Evolutionary conservation across 1,284 basidiomycete genomes (phyloP), one percentile per base, ranked within the genome.

Genomic region (Leccinum huronense): DNA sequence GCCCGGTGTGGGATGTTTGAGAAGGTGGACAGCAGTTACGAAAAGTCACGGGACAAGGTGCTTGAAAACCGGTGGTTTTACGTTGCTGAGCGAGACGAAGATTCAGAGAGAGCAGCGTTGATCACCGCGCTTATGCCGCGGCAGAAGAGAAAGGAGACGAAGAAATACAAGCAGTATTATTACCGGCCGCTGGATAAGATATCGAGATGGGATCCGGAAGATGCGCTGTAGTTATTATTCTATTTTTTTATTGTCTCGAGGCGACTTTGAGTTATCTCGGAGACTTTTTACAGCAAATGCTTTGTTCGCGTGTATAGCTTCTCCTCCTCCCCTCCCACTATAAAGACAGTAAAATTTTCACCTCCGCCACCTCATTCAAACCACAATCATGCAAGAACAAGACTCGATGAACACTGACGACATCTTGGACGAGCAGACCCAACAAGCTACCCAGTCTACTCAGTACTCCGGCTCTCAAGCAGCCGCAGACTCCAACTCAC

Each of bases 141-240:
- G 16, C 87, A 81, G 63, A 91, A 91, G 76, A 77, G 90, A 63
- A 86, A 76, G 59, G 88, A 85, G 76, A 90, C 89, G 73, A 90
- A 86, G 81, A 88, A 89, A 77, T 88, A 87, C 66, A 92, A 92
- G 74, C 88, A 90, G 73, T 92, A 92, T 77, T 92, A 91, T 76
- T 92, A 86, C 79, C 81, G 81, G 48, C 90, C 90, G 13, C 71
- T 88, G 65, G 84, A 76, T 36, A 88, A 85, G 75, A 83, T 86
- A n/a, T 81, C 83, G 56, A 77, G 82, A 66, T 88, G 86, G 86
- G 86, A 88, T 75, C 75, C 81, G 3, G 86, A 88, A 68, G 86
- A 87, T 63, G 84, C 80, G 2, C 71, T 68, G 1, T 74, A 71
- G 64, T 67, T 31, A 5, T 48, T 59, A 58, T 54, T 7, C 64